Evolutionary conservation across 2,329 filamentous ascomycete genomes (phyloP).

Genomic region (Coniochaeta sp.): DNA sequence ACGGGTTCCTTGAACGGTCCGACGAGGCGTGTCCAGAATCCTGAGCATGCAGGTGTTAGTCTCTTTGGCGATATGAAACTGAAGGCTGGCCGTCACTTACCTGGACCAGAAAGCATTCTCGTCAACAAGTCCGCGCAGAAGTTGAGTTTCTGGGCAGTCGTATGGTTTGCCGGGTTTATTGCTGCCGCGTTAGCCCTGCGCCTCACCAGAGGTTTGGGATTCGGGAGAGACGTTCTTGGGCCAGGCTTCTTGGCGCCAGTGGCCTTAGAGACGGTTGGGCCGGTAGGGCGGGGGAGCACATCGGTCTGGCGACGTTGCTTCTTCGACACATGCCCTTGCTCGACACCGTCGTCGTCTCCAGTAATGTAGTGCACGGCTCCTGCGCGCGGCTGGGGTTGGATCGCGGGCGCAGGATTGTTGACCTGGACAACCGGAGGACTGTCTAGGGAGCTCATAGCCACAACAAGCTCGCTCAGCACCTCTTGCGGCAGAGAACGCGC

Average conservation of each 20-base stretch:
- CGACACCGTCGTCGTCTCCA: conserved; percentile 25
- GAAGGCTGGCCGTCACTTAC: conserved; percentile 25
- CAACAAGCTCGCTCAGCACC: conserved; percentile 54
- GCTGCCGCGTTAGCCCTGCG: conserved; percentile 21
- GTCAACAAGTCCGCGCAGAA: conserved; percentile 52
- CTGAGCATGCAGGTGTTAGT: conserved; percentile 21
- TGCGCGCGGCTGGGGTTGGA: conserved; percentile 15
- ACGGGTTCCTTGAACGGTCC: conserved; percentile 47
- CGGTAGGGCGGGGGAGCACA: conserved; percentile 12
- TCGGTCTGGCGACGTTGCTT: conserved; percentile 37
- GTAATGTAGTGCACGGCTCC: conserved; percentile 26
- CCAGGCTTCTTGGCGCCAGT: conserved; percentile 18
- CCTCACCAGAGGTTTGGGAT: conserved; percentile 18
- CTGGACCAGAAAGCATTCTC: conserved; percentile 55
- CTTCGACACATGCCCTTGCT: conserved; percentile 19
- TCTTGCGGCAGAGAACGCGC: conserved; percentile 55
- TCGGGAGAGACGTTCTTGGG: conserved; percentile 21
- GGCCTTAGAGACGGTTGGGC: conserved; percentile 9
- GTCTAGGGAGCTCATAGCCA: conserved; percentile 52
- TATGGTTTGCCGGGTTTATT: conserved; percentile 20
- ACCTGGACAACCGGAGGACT: conserved; percentile 25
- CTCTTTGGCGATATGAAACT: not conserved
- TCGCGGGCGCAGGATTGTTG: conserved; percentile 12
- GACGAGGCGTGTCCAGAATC: conserved; percentile 60
- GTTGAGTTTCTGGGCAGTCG: conserved; percentile 39